phyloP scores from a whole-genome alignment of 2,329 filamentous ascomycete genomes.

The Fusarium globosum region DNA sequence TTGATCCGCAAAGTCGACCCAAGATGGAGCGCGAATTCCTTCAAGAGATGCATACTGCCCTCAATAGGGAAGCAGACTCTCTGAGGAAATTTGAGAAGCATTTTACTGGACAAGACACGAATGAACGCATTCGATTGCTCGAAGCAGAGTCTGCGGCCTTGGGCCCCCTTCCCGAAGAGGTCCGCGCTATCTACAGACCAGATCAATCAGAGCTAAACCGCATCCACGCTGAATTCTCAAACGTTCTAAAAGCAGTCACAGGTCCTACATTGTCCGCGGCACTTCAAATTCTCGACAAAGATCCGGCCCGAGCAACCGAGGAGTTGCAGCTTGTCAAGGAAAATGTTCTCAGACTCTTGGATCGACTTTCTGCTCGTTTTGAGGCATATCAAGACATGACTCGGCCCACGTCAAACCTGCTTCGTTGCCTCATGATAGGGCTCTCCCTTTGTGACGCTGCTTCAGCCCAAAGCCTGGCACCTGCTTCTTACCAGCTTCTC shows the following conservation, averaged over 20 bases:
- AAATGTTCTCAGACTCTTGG: constrained; percentile 74
- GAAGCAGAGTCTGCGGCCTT: constrained; percentile 71
- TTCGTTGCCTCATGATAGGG: constrained; percentile 82
- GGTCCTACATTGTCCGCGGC: constrained; percentile 57
- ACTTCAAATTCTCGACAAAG: constrained; percentile 41
- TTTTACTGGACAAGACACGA: constrained; percentile 76
- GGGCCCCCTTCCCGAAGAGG: constrained; percentile 73
- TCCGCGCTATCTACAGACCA: constrained; percentile 77
- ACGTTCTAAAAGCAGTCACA: constrained; percentile 74
- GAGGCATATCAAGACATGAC: constrained; percentile 88
- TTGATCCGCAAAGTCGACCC: constrained; percentile 79
- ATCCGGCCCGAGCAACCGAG: constrained; percentile 36
- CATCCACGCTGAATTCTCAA: constrained; percentile 86
- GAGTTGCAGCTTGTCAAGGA: constrained; percentile 63
- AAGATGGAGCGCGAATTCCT: constrained; percentile 73
- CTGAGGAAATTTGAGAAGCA: constrained; percentile 73
- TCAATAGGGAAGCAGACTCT: constrained; percentile 68
- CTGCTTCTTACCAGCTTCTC: constrained; percentile 53
- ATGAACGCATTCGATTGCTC: constrained; percentile 72
- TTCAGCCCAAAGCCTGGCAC: constrained; percentile 57
- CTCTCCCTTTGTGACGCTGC: constrained; percentile 67
- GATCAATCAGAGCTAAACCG: constrained; percentile 72
- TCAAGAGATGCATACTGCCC: constrained; percentile 63
- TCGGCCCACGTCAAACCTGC: constrained; percentile 78
- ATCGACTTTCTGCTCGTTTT: constrained; percentile 76